These are phyloP conservation scores for Aspergillus taichungensis DNA, from an alignment of 495 filamentous ascomycete genomes.

Conservation along the genomic window DNA sequence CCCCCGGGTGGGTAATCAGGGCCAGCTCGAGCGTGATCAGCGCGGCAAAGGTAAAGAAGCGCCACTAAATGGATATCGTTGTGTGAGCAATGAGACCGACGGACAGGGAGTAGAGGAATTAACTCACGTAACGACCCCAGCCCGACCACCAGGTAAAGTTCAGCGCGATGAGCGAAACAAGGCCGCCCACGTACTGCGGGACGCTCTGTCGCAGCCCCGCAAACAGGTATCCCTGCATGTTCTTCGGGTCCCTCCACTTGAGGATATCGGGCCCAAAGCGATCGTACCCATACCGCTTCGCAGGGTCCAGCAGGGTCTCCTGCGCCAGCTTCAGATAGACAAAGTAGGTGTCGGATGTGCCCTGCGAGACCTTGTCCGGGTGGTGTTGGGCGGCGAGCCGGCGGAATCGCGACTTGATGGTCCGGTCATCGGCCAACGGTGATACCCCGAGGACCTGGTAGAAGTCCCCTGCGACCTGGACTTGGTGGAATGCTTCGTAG, in stretches of 20 bases:
- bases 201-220: slow-evolving; percentile 49
- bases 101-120: neutral
- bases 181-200: slow-evolving; percentile 58
- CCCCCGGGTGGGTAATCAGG: slow-evolving; percentile 55
- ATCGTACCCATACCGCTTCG: slow-evolving; percentile 84
- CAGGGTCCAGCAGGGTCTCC: slow-evolving; percentile 72
- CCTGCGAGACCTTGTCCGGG: slow-evolving; percentile 66
- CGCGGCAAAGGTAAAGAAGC: slow-evolving; percentile 64
- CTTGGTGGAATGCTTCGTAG: slow-evolving; percentile 80
- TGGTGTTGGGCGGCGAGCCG: slow-evolving; percentile 78
- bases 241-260: slow-evolving; percentile 58
- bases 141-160: slow-evolving; percentile 73
- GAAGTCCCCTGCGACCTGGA: slow-evolving; percentile 62
- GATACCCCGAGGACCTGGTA: slow-evolving; percentile 66
- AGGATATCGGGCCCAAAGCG: slow-evolving; percentile 76
- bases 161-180: slow-evolving; percentile 54
- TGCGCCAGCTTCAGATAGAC: slow-evolving; percentile 73
- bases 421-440: slow-evolving; percentile 57
- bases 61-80: slow-evolving; percentile 48
- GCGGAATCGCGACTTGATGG: slow-evolving; percentile 77
- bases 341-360: slow-evolving; percentile 52
- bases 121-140: slow-evolving; percentile 59
- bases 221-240: slow-evolving; percentile 63
- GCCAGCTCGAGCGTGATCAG: slow-evolving; percentile 68
- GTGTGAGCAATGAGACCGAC: neutral